These are phyloP conservation scores for Arabidopsis lyrata DNA, from an alignment of 441 rosid species.

Conservation along the genomic window DNA sequence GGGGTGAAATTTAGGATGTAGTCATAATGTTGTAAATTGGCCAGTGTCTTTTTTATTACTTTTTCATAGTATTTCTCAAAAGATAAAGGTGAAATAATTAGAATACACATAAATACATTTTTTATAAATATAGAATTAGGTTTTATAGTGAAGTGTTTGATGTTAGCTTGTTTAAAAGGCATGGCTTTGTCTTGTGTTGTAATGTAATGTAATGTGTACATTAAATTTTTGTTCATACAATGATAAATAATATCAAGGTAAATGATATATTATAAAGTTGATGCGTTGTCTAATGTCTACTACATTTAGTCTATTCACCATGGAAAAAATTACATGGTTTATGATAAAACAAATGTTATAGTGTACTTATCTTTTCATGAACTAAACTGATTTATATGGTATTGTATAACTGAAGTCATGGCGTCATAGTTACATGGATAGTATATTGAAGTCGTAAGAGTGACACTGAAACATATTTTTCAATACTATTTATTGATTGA, in stretches of 20 bases:
- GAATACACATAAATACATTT: constrained; percentile 40
- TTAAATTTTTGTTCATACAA: constrained; percentile 36
- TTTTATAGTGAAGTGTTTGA: constrained; percentile 31
- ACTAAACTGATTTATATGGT: not conserved
- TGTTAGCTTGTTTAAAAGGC: constrained; percentile 24
- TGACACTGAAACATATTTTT: constrained; percentile 8
- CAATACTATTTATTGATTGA: constrained; percentile 12
- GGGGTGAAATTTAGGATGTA: constrained; percentile 42
- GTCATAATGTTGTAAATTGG: constrained; percentile 44
- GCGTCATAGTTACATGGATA: not conserved
- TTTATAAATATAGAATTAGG: constrained; percentile 33
- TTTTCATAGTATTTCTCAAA: constrained; percentile 14
- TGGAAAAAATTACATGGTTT: no score
- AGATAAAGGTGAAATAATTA: constrained; percentile 28
- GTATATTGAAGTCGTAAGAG: constrained; percentile 26
- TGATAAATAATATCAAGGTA: constrained; percentile 21
- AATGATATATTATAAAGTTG: not conserved
- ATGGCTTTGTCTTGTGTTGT: constrained; percentile 21
- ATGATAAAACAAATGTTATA: no score
- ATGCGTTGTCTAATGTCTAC: not conserved
- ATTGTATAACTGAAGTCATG: constrained; percentile 11
- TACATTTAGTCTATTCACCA: not conserved
- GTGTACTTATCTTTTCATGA: not conserved
- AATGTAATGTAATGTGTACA: constrained; percentile 37
- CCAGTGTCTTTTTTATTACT: constrained; percentile 11